Percentiles rank a stretch among this genome's conserved stretches.
Evolutionary conservation across 2,329 filamentous ascomycete species (phyloP).

Genomic region (Tolypocladium cylindrosporum): DNA sequence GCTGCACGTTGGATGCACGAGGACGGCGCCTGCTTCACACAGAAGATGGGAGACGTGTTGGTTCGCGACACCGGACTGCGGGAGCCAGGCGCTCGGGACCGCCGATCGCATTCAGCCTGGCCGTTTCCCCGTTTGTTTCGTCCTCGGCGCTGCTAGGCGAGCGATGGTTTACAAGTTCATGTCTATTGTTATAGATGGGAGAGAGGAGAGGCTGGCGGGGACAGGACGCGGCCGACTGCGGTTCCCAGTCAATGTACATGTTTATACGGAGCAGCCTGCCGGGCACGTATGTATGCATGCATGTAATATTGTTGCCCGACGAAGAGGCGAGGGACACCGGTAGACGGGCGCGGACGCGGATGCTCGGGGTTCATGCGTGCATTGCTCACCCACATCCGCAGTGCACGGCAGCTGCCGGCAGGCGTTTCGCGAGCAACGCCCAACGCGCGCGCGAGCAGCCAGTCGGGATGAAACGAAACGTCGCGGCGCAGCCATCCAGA

Average conservation of each 20-base stretch:
- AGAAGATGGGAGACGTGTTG: not conserved
- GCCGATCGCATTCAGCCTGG: not conserved
- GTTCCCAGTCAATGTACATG: not conserved
- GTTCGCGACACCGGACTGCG: not conserved
- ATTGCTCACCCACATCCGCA: not conserved
- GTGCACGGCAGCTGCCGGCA: not conserved
- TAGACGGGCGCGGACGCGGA: not conserved
- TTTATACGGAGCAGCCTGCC: not conserved
- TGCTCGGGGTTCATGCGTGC: not conserved
- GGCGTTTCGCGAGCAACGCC: not conserved
- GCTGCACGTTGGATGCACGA: not conserved
- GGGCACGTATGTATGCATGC: not conserved
- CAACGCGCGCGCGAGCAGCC: not conserved
- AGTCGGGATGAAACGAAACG: not conserved
- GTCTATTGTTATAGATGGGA: not conserved
- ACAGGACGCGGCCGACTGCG: not conserved
- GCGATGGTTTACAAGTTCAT: not conserved
- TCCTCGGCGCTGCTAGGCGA: not conserved
- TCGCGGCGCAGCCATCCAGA: not conserved
- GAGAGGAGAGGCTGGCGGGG: too few relatives aligned
- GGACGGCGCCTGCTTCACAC: not conserved
- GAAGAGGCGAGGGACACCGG: not conserved
- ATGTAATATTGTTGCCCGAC: not conserved
- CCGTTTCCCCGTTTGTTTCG: not conserved
- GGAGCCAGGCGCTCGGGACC: not conserved